Percentiles rank a stretch among this genome's conserved stretches.
These are phyloP conservation scores for Theobroma cacao DNA, from an alignment of 345 rosid species.

Conservation along the genomic window DNA sequence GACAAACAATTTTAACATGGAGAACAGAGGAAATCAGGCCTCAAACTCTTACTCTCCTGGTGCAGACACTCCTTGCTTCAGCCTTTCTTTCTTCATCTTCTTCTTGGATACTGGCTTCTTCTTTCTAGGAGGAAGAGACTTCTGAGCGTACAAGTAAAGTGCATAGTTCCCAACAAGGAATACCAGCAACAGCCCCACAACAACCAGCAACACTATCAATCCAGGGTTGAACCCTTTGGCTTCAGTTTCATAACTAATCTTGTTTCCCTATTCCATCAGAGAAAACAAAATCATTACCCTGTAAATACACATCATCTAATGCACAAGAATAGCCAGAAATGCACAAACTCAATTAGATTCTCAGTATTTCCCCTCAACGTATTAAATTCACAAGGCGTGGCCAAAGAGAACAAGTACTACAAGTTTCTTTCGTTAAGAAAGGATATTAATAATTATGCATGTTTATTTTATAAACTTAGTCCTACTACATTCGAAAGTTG, in stretches of 20 bases:
- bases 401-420: background rate
- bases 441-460: background rate
- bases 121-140: constrained; percentile 53
- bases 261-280: constrained; percentile 22
- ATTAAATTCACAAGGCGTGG: background rate
- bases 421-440: background rate
- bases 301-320: background rate
- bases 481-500: background rate
- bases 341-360: background rate
- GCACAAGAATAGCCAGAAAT: background rate
- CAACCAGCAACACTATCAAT: constrained; percentile 54
- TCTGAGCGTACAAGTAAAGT: constrained; percentile 48
- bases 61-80: constrained; percentile 70
- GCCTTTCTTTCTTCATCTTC: constrained; percentile 60
- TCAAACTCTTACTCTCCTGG: constrained; percentile 50
- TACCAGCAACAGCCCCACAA: constrained; percentile 39
- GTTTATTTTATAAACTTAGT: background rate
- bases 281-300: background rate
- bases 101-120: constrained; percentile 69
- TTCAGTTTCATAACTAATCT: constrained; percentile 16
- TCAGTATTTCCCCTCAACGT: background rate
- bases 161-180: constrained; percentile 53
- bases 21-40: background rate
- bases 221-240: constrained; percentile 61
- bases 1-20: constrained; percentile 6